A percentile compares a stretch with the other conserved stretches of the same genome.
Evolutionary conservation across 192 early-diverging fungal genomes (phyloP).

Genomic region (Coemansia sp.): DNA sequence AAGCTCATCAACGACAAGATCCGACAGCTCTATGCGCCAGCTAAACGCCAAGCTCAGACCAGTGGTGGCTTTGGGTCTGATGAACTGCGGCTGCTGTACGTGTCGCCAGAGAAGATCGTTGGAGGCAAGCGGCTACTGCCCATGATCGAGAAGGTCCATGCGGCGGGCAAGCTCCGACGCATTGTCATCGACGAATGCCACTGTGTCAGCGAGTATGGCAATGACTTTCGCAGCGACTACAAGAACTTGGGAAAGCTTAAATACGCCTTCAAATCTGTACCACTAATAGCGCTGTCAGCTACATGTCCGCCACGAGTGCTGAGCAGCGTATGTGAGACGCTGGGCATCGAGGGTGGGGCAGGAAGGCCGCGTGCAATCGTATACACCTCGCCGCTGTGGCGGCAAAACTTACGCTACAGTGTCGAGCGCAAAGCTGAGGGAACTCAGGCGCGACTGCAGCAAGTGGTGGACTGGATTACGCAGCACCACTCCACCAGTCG

Average conservation of each 20-base stretch:
- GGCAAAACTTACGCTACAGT: constrained; percentile 63
- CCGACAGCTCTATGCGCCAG: constrained; percentile 9
- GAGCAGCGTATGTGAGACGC: constrained; percentile 54
- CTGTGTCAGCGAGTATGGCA: constrained; percentile 55
- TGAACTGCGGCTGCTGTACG: constrained; percentile 48
- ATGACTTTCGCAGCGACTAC: constrained; percentile 61
- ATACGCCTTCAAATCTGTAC: constrained; percentile 60
- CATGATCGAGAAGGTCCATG: constrained; percentile 47
- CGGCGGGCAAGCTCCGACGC: constrained; percentile 38
- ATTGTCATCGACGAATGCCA: constrained; percentile 60
- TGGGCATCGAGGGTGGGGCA: constrained; percentile 50
- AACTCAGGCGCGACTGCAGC: constrained; percentile 41
- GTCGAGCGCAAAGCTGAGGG: constrained; percentile 56
- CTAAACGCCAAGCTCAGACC: not conserved
- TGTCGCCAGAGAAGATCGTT: constrained; percentile 57
- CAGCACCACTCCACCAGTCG: constrained; percentile 43
- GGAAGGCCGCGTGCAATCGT: constrained; percentile 53
- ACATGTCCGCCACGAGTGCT: constrained; percentile 63
- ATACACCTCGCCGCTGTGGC: constrained; percentile 62
- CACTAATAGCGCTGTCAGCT: constrained; percentile 78
- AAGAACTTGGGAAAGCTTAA: constrained; percentile 52
- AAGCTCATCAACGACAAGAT: constrained; percentile 34
- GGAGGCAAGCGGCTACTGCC: constrained; percentile 46
- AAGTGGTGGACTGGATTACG: constrained; percentile 62
- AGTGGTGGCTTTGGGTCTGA: not conserved